These are phyloP conservation scores for Daldinia childiae DNA, from an alignment of 495 filamentous ascomycete genomes.

Conservation along the genomic window DNA sequence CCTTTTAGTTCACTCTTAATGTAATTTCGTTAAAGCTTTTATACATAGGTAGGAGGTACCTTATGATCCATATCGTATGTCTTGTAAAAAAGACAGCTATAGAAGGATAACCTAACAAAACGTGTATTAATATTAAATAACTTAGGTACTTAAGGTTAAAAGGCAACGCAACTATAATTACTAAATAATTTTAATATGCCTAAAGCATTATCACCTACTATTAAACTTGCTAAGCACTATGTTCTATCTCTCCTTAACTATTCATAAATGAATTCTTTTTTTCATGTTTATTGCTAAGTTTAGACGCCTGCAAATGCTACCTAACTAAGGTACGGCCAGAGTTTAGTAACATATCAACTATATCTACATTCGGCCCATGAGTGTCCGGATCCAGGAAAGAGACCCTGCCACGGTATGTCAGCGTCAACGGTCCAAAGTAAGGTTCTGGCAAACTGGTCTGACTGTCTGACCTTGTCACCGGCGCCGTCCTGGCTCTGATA, in stretches of 20 bases:
- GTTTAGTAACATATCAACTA: conserved; percentile 2
- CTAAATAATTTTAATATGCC: neutral
- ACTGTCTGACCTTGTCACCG: conserved; percentile 21
- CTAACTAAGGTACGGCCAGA: neutral
- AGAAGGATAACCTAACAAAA: no score
- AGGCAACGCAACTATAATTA: no score
- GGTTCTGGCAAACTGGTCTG: conserved; percentile 9
- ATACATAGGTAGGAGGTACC: no score
- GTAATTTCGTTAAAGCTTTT: no score
- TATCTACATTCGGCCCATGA: neutral
- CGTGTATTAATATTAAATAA: no score
- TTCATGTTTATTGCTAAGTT: neutral
- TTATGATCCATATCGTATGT: no score
- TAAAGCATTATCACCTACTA: neutral
- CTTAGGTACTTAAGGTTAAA: no score
- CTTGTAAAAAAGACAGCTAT: no score
- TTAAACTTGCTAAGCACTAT: neutral
- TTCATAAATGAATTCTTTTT: neutral
- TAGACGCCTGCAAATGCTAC: neutral
- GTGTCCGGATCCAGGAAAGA: neutral
- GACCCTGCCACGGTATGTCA: conserved; percentile 19
- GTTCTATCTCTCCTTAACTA: neutral
- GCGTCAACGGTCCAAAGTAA: conserved; percentile 8
- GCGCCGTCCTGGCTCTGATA: conserved; percentile 2
- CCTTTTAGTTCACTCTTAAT: neutral